Base-by-base conservation (phyloP, 441 rosid genomes). In the Metrosideros polymorpha region DNA sequence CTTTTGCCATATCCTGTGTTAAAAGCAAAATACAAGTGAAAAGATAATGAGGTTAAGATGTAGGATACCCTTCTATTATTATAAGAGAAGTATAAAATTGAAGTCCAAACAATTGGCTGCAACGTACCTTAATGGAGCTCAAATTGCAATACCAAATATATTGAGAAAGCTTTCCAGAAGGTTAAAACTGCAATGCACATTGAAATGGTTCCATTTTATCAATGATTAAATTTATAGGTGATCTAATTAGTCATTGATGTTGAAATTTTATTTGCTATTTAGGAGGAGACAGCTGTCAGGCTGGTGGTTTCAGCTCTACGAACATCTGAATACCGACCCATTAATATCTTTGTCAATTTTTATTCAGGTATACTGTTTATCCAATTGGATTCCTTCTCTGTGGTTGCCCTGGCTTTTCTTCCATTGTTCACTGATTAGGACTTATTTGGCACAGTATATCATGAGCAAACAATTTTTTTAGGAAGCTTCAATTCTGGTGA, bases 251-350 rank as follows among this genome's bases (percentile, higher is more conserved):
- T 84, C 19, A 47, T 57, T 45, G 17, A 7, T 57, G 50, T 57
- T 4, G 1, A 10, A 52, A 57, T 45, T 84, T 63, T 61, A 61
- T 59, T 29, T 42, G 54, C 39, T 30, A 30, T 45, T 85, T 92
- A 97, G 98, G 98, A 95, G 86, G 98, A 96, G 92, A 93, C 98
- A 86, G 98, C 98, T 47, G 75, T 92, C 90, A 92, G 98, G 75
- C 89, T 97, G 90, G 95, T 92, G 76, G 94, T 93, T 86, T 88
- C 96, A 71, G 90, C 96, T 12, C 82, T 92, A 87, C 89, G 93
- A 84, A 93, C 95, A 83, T 92, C 98, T 66, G 95, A 93, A 85
- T 94, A 95, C 86, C 93, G 98, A 84, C 95, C 95, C 83, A 93
- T 97, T 90, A 96, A 96, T 91, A 85, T 97, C 85, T 93, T 94